Percentiles rank a stretch among this genome's conserved stretches.
These are phyloP conservation scores for Saprolegnia parasitica DNA, from an alignment of 352 stramenopile genomes.

Conservation along the genomic window DNA sequence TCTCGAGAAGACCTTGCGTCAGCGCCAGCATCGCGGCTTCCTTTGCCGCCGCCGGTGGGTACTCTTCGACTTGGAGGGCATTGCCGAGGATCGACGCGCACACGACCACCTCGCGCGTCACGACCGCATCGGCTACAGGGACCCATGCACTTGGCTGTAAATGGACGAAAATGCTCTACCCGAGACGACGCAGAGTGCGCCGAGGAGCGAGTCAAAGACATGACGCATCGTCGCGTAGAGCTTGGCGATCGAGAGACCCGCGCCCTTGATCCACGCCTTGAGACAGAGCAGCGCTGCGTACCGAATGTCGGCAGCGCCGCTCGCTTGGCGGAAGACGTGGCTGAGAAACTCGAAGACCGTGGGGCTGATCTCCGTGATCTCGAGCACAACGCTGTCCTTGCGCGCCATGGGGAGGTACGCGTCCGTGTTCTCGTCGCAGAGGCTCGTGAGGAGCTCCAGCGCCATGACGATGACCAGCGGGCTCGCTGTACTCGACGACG, in stretches of 20 bases:
- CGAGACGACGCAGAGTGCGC: neutral
- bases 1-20: neutral
- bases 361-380: conserved; percentile 25
- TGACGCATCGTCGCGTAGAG: conserved; percentile 20
- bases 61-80: conserved; percentile 24
- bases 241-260: conserved; percentile 27
- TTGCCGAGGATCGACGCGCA: conserved; percentile 25
- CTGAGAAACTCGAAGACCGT: conserved; percentile 20
- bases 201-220: conserved; percentile 20
- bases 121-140: conserved; percentile 6
- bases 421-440: conserved; percentile 21
- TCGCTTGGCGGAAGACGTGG: conserved; percentile 4
- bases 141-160: neutral
- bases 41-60: conserved; percentile 20
- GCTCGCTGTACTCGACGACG: neutral
- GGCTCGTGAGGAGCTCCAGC: conserved; percentile 23
- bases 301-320: neutral
- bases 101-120: conserved; percentile 23
- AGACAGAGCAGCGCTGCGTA: conserved; percentile 17
- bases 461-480: neutral
- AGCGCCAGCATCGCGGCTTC: conserved; percentile 16
- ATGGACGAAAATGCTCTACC: neutral
- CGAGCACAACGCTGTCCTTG: conserved; percentile 23
- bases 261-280: conserved; percentile 26
- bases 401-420: conserved; percentile 18